A percentile compares a stretch with the other conserved stretches of the same genome.
Evolutionary conservation across 176 grass and related monocot species (phyloP).

Genomic region (sorghum (Sorghum bicolor)): DNA sequence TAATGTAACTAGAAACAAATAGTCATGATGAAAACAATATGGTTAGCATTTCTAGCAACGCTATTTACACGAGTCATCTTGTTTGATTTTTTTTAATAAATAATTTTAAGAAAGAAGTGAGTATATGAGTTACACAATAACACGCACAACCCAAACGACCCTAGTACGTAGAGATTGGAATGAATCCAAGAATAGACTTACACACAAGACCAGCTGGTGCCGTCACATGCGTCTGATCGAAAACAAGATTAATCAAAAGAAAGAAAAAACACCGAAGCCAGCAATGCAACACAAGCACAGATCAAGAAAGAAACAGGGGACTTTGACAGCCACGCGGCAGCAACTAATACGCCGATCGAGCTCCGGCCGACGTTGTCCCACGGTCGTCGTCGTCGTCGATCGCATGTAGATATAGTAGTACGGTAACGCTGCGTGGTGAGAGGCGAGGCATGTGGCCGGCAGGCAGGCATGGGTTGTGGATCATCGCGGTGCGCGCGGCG

Average conservation of each 20-base stretch:
- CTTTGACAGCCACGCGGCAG: background rate
- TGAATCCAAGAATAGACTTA: background rate
- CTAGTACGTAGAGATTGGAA: background rate
- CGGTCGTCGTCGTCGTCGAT: too few species aligned
- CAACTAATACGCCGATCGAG: background rate
- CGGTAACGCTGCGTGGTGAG: background rate
- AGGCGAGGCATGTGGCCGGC: too few species aligned
- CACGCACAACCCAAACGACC: background rate
- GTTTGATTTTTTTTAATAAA: background rate
- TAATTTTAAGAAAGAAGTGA: background rate
- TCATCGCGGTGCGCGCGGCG: background rate
- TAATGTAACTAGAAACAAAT: too few species aligned
- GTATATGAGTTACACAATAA: background rate
- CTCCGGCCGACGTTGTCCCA: constrained; percentile 16
- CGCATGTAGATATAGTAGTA: background rate
- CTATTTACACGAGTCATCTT: too few species aligned
- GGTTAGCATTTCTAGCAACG: too few species aligned
- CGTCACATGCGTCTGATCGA: background rate
- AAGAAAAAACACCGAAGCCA: background rate
- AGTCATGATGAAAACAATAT: too few species aligned
- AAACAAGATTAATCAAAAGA: background rate
- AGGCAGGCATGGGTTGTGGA: background rate
- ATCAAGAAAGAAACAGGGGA: background rate
- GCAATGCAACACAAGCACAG: background rate
- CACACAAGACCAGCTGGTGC: background rate